Evolutionary conservation across 139 green algal species (phyloP).

Genomic region (Closterium sp.): DNA sequence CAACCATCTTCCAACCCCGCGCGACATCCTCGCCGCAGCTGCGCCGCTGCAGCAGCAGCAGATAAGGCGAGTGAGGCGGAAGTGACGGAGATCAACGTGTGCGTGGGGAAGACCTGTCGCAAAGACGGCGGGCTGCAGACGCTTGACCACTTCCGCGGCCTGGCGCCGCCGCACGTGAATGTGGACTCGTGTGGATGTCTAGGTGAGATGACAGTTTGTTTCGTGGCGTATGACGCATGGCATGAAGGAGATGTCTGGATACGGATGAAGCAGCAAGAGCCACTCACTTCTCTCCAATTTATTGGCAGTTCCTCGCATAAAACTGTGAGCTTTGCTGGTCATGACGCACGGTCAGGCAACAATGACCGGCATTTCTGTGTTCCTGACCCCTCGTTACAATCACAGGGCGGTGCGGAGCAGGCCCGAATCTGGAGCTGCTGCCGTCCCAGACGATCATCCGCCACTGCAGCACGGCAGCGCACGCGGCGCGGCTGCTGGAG

Average conservation of each 20-base stretch:
- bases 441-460: conserved; percentile 15
- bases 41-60: background rate
- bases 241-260: too few relatives aligned
- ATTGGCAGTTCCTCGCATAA: too few relatives aligned
- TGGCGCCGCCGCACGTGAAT: conserved; percentile 29
- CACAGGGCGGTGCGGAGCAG: conserved; percentile 27
- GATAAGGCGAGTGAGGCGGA: background rate
- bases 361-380: background rate
- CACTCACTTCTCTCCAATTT: too few relatives aligned
- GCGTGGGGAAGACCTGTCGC: conserved; percentile 32
- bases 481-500: conserved; percentile 41
- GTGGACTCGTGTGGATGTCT: conserved; percentile 44
- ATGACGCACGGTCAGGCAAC: too few relatives aligned
- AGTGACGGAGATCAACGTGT: conserved; percentile 25
- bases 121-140: conserved; percentile 32
- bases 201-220: conserved; percentile 3
- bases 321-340: too few relatives aligned
- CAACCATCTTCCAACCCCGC: background rate
- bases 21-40: background rate
- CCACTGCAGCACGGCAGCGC: conserved; percentile 39
- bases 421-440: conserved; percentile 30
- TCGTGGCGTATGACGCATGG: too few relatives aligned
- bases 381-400: background rate
- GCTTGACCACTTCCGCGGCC: conserved; percentile 22
- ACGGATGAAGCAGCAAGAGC: too few relatives aligned